Evolutionary conservation across 2,329 filamentous ascomycete species (phyloP).

Genomic region (Curvularia eragrostidis): DNA sequence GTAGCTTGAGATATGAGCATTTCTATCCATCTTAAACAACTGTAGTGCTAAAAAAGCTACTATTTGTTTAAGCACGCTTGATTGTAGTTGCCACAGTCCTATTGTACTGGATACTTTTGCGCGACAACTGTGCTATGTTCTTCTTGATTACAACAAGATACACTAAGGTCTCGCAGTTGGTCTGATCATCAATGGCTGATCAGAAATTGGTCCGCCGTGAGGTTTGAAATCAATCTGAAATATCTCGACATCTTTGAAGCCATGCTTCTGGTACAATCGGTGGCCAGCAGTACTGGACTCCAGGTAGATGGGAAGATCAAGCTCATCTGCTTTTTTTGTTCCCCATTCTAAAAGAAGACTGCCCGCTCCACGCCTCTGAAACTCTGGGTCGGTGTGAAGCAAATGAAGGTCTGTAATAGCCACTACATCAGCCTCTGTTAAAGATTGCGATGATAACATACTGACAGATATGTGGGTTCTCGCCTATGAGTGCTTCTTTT

Average conservation of each 20-base stretch:
- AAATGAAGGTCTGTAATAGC: slow-evolving; percentile 35
- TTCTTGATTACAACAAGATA: no score
- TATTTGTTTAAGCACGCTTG: no score
- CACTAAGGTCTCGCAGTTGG: neutral
- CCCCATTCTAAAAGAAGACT: slow-evolving; percentile 33
- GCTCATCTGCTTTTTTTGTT: slow-evolving; percentile 31
- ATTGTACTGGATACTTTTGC: no score
- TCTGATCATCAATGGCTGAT: slow-evolving; percentile 36
- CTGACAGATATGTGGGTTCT: slow-evolving; percentile 37
- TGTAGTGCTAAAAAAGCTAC: no score
- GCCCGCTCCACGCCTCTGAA: slow-evolving; percentile 34
- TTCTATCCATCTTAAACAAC: no score
- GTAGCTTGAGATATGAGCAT: no score
- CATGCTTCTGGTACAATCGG: slow-evolving; percentile 34
- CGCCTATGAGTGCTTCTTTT: slow-evolving; percentile 32
- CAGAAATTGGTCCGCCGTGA: slow-evolving; percentile 21
- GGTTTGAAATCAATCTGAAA: slow-evolving; percentile 26
- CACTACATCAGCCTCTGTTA: neutral
- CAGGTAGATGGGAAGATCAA: slow-evolving; percentile 34
- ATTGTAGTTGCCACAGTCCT: no score
- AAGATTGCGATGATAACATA: neutral
- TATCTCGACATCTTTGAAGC: slow-evolving; percentile 32
- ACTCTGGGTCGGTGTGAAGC: slow-evolving; percentile 36
- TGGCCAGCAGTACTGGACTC: slow-evolving; percentile 32
- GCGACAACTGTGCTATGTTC: no score